Evolutionary conservation across 1,139 yeast species (phyloP).

Genomic region (Sugiyamaella paludigena): DNA sequence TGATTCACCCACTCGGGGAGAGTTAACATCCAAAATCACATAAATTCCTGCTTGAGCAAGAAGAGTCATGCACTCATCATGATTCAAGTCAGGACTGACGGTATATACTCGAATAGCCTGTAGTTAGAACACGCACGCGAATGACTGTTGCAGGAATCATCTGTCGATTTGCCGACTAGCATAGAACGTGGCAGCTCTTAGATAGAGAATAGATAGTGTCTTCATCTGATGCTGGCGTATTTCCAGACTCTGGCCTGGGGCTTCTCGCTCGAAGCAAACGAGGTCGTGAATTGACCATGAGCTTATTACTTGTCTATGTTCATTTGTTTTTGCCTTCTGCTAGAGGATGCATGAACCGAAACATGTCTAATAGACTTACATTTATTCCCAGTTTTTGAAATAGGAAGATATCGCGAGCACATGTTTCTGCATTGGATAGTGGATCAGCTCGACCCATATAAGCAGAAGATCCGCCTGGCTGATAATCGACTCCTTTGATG

Average conservation of each 20-base stretch:
- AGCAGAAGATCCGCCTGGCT: conserved; percentile 84
- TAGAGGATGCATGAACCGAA: no score
- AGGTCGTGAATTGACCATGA: conserved; percentile 31
- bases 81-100: conserved; percentile 76
- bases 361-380: conserved; percentile 39
- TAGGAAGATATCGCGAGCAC: conserved; percentile 71
- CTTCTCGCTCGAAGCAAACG: no score
- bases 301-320: neutral
- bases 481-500: conserved; percentile 80
- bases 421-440: conserved; percentile 61
- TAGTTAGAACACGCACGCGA: conserved; percentile 32
- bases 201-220: no score
- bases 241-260: no score
- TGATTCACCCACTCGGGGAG: conserved; percentile 75
- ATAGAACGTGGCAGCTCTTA: no score
- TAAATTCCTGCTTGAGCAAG: conserved; percentile 91
- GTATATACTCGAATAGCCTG: conserved; percentile 88
- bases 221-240: no score
- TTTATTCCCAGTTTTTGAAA: conserved; percentile 78
- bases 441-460: conserved; percentile 57
- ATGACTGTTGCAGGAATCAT: no score
- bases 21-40: conserved; percentile 83
- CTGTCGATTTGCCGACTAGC: no score
- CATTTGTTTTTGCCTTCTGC: neutral
- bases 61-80: conserved; percentile 87